Conservation (phyloP, 257 asterid genomes). For the Solanum phureja region DNA sequence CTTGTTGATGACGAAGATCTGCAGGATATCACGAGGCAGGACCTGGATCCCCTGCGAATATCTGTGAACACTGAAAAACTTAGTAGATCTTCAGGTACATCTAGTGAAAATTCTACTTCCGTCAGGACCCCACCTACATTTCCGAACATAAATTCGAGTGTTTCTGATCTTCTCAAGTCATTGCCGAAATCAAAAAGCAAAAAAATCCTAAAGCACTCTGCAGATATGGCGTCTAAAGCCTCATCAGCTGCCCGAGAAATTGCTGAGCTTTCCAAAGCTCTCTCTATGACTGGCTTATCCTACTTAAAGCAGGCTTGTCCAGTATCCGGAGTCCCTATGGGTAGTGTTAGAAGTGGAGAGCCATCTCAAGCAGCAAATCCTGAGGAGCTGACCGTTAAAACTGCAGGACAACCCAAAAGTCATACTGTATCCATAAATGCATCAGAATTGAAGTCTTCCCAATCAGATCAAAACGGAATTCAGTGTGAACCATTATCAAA, state of each 20-base stretch:
- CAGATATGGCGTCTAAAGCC: constrained; percentile 40
- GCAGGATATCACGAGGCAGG: constrained; percentile 56
- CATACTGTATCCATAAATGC: background rate
- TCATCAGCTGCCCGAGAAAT: constrained; percentile 30
- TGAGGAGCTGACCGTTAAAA: background rate
- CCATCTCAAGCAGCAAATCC: background rate
- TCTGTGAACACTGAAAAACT: constrained; percentile 27
- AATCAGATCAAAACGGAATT: background rate
- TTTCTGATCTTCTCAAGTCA: constrained; percentile 31
- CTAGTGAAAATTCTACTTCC: constrained; percentile 36
- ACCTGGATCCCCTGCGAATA: constrained; percentile 62
- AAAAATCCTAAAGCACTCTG: constrained; percentile 26
- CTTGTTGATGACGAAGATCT: constrained; percentile 84
- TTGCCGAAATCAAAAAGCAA: constrained; percentile 44
- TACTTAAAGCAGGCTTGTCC: constrained; percentile 27
- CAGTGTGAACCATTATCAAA: background rate
- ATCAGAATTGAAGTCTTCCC: background rate
- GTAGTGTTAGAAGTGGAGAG: constrained; percentile 1
- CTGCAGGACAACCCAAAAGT: constrained; percentile 1
- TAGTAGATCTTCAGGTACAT: constrained; percentile 6
- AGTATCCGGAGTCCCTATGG: constrained; percentile 18
- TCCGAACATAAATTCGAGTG: constrained; percentile 15
- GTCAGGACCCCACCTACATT: constrained; percentile 20
- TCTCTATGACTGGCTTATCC: constrained; percentile 34
- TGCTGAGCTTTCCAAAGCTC: constrained; percentile 33